Percentiles rank a stretch among this genome's conserved stretches.
phyloP scores from a whole-genome alignment of 1,139 yeast species.

The Hemisphaericaspora lyxosophila region DNA sequence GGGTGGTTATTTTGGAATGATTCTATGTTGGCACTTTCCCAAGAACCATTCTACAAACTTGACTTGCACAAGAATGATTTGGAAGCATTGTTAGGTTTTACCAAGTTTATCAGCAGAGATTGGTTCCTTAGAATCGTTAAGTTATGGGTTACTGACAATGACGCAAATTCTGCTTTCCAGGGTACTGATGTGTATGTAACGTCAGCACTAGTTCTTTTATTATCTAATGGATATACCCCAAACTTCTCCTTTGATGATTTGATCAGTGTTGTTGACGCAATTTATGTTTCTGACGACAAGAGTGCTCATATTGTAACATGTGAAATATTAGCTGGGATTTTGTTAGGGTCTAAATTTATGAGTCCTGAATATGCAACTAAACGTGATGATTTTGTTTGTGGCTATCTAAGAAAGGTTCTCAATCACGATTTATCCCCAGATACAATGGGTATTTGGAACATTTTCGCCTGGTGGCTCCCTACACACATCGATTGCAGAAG shows the following conservation, averaged over 20 bases:
- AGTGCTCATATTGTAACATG: conserved; percentile 62
- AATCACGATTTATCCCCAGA: conserved; percentile 72
- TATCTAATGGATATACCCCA: conserved; percentile 40
- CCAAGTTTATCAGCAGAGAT: conserved; percentile 45
- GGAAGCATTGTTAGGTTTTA: conserved; percentile 43
- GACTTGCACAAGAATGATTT: conserved; percentile 40
- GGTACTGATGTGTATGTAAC: conserved; percentile 60
- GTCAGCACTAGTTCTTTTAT: conserved; percentile 43
- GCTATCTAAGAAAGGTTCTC: conserved; percentile 48
- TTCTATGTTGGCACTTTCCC: conserved; percentile 47
- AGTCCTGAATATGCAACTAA: conserved; percentile 20
- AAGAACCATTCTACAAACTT: conserved; percentile 23
- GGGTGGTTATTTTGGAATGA: conserved; percentile 87
- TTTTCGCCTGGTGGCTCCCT: conserved; percentile 75
- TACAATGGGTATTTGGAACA: conserved; percentile 72
- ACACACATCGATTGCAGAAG: conserved; percentile 67
- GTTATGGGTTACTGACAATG: conserved; percentile 65
- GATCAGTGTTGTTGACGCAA: conserved; percentile 46
- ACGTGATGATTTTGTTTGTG: conserved; percentile 50
- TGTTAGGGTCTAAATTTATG: conserved; percentile 48
- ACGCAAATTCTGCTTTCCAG: conserved; percentile 59
- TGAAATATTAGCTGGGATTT: conserved; percentile 60
- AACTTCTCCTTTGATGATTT: conserved; percentile 44
- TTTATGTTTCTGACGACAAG: conserved; percentile 61
- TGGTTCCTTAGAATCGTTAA: conserved; percentile 60